Evolutionary conservation across 768 basidiomycete species (phyloP).

Genomic region (Psilocybe subaeruginosa): DNA sequence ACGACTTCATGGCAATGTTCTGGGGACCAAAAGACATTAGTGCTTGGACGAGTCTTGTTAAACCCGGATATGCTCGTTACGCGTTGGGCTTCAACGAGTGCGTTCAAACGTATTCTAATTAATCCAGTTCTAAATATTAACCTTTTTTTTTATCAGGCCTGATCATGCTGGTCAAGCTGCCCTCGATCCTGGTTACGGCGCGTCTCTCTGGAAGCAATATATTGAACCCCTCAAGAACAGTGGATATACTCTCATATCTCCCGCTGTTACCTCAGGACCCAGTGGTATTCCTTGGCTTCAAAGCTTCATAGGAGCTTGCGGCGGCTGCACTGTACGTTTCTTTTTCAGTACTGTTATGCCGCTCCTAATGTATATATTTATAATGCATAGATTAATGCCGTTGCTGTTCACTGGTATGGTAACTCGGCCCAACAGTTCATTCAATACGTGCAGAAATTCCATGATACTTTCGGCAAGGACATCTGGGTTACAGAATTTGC

Average conservation of each 20-base stretch:
- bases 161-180: slow-evolving; percentile 66
- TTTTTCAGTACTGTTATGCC: background rate
- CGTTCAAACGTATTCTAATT: slow-evolving; percentile 21
- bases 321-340: slow-evolving; percentile 53
- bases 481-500: slow-evolving; percentile 77
- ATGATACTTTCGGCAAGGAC: slow-evolving; percentile 42
- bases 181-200: slow-evolving; percentile 53
- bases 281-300: slow-evolving; percentile 67
- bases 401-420: slow-evolving; percentile 77
- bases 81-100: slow-evolving; percentile 80
- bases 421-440: slow-evolving; percentile 49
- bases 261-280: slow-evolving; percentile 67
- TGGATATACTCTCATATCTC: slow-evolving; percentile 65
- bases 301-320: slow-evolving; percentile 57
- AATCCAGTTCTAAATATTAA: background rate
- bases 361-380: background rate
- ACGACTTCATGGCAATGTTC: slow-evolving; percentile 65
- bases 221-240: slow-evolving; percentile 56
- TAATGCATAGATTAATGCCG: slow-evolving; percentile 47
- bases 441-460: slow-evolving; percentile 48
- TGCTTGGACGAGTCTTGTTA: slow-evolving; percentile 50
- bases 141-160: slow-evolving; percentile 49
- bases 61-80: slow-evolving; percentile 50
- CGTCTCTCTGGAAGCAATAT: slow-evolving; percentile 60
- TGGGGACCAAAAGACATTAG: slow-evolving; percentile 62